Base-by-base conservation (phyloP, 805 yeast genomes). In the Candida hungchunana region DNA sequence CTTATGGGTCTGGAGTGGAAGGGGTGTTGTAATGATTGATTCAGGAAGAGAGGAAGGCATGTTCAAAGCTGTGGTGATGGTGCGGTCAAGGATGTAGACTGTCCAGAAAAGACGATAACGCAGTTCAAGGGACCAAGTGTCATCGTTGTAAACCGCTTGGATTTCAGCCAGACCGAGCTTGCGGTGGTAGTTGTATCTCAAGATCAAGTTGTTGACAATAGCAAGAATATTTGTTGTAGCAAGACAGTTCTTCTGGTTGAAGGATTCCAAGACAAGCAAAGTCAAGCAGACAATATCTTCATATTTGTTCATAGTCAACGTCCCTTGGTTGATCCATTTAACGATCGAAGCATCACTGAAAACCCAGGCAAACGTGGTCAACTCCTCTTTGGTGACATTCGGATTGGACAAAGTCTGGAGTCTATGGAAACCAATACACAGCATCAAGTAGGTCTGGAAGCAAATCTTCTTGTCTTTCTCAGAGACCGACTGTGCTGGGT, bases 211-310 rank as follows among this genome's bases (percentile, higher is more conserved):
- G 43, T 69, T 61, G 21, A 71, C 56, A n/a, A 72, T 46, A 5
- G 77, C 75, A 28, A 71, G 67, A 21, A 73, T 58, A 24, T 73
- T 70, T 71, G 79, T 72, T 1, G 79, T 64, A 13, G 74, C 66
- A 9, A 69, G 63, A n/a, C 77, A 77, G 31, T 68, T 60, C 12
- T 73, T 70, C 40, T 71, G 74, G 47, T 73, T 72, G 43, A 71
- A 73, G 0, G 78, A 72, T 44, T 71, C 73, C 24, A 73, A 63
- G 12, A 76, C 75, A n/a, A 74, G 48, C 7, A 75, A 47, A 9
- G 70, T 45, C 23, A 73, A 43, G 34, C 71, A 60, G 35, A 62
- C 64, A 4, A 73, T 62, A 11, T 73, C 67, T 23, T 64, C 69
- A 11, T 63, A 43, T 33, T 66, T 63, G 32, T 67, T 69, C 30